A percentile compares a stretch with the other conserved stretches of the same genome.
Conservation (phyloP, 2,329 filamentous ascomycete genomes). For the Aureobasidium sp. region DNA sequence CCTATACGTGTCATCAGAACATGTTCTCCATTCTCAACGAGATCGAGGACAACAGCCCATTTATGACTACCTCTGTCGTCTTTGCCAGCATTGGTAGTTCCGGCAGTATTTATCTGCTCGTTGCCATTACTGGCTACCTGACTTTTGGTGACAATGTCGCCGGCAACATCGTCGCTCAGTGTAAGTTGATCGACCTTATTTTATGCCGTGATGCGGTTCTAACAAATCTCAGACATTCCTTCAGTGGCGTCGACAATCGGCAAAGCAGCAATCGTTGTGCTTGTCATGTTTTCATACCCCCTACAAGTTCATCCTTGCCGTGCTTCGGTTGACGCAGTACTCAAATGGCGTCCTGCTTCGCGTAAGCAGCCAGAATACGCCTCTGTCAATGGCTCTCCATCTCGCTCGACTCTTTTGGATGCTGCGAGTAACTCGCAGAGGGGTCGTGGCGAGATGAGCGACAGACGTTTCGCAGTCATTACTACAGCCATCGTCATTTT, state of each 20-base stretch:
- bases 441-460: constrained; percentile 56
- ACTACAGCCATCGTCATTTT: constrained; percentile 78
- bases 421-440: constrained; percentile 3
- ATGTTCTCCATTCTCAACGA: constrained; percentile 99
- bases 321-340: constrained; percentile 87
- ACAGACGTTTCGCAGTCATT: constrained; percentile 79
- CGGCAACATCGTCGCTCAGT: constrained; percentile 93
- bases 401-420: constrained; percentile 21
- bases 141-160: constrained; percentile 85
- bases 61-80: constrained; percentile 70
- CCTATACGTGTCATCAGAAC: constrained; percentile 99
- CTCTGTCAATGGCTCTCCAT: constrained; percentile 14
- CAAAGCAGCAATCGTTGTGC: constrained; percentile 86
- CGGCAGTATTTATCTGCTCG: constrained; percentile 78
- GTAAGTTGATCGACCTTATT: constrained; percentile 39
- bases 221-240: constrained; percentile 47
- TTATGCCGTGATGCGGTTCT: background rate
- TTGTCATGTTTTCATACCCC: constrained; percentile 94
- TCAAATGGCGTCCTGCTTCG: constrained; percentile 70
- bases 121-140: constrained; percentile 90
- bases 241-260: constrained; percentile 82
- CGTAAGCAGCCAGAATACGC: constrained; percentile 17
- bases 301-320: constrained; percentile 93
- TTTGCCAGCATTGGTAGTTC: constrained; percentile 77
- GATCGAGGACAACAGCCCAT: constrained; percentile 73